phyloP scores from a whole-genome alignment of 257 asterid genomes.

The Nemophila menziesii region DNA sequence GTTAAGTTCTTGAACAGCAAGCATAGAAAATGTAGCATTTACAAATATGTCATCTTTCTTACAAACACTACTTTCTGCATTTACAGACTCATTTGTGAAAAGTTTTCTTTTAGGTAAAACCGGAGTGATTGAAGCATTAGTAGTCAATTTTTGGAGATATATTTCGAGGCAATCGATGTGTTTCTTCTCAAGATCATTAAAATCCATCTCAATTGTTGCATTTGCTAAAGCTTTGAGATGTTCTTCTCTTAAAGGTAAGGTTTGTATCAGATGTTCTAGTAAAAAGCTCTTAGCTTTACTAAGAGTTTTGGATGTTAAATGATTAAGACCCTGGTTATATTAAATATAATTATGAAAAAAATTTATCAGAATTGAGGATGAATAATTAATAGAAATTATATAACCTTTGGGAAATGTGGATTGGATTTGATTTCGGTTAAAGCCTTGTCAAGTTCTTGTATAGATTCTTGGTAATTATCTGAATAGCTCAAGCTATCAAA shows the following conservation, averaged over 20 bases:
- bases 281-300: slow-evolving; percentile 32
- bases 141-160: slow-evolving; percentile 28
- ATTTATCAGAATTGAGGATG: neutral
- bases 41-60: slow-evolving; percentile 11
- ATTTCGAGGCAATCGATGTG: slow-evolving; percentile 21
- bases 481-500: slow-evolving; percentile 33
- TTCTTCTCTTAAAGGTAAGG: slow-evolving; percentile 53
- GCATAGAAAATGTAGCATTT: slow-evolving; percentile 26
- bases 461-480: slow-evolving; percentile 33
- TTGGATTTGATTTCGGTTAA: slow-evolving; percentile 33
- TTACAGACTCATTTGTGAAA: slow-evolving; percentile 16
- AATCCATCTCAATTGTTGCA: slow-evolving; percentile 55
- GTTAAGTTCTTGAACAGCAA: slow-evolving; percentile 31
- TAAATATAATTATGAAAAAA: slow-evolving; percentile 5
- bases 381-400: neutral
- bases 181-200: slow-evolving; percentile 21
- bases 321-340: slow-evolving; percentile 41
- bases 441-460: slow-evolving; percentile 45
- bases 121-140: slow-evolving; percentile 12
- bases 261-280: slow-evolving; percentile 34
- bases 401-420: slow-evolving; percentile 54
- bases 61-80: slow-evolving; percentile 11
- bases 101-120: slow-evolving; percentile 10
- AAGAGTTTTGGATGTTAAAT: slow-evolving; percentile 37
- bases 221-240: slow-evolving; percentile 43